A percentile compares a stretch with the other conserved stretches of the same genome.
Evolutionary conservation across 768 basidiomycete genomes (phyloP).

Genomic region (Auricularia sp.): DNA sequence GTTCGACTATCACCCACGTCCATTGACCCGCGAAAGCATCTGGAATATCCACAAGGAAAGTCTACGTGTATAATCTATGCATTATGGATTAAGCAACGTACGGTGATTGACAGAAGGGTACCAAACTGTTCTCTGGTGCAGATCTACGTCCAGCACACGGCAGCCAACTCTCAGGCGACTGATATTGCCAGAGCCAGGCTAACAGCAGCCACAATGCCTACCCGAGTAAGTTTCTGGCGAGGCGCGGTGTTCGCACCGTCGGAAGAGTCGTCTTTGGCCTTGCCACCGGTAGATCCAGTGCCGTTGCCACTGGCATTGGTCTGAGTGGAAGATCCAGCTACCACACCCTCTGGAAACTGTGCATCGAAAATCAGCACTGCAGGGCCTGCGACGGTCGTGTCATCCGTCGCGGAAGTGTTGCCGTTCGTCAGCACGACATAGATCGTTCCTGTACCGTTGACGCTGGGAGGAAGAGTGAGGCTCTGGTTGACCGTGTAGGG

Average conservation of each 20-base stretch:
- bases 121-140: too few relatives aligned
- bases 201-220: too few relatives aligned
- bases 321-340: not conserved
- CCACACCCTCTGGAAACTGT: slow-evolving; percentile 16
- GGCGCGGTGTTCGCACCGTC: not conserved
- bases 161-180: too few relatives aligned
- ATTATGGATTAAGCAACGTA: too few relatives aligned
- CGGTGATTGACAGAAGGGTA: too few relatives aligned
- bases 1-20: too few relatives aligned
- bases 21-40: too few relatives aligned
- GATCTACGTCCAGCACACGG: too few relatives aligned
- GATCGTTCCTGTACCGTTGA: slow-evolving; percentile 33
- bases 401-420: slow-evolving; percentile 31
- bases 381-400: slow-evolving; percentile 48
- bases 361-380: slow-evolving; percentile 35
- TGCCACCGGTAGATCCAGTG: not conserved
- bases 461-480: slow-evolving; percentile 31
- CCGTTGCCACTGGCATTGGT: not conserved
- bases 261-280: not conserved
- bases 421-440: slow-evolving; percentile 41
- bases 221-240: too few relatives aligned
- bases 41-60: too few relatives aligned
- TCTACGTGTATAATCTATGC: too few relatives aligned
- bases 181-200: too few relatives aligned
- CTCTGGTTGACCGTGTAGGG: slow-evolving; percentile 22